Conservation (phyloP, 805 yeast species). For the Candida vartiovaarae region DNA sequence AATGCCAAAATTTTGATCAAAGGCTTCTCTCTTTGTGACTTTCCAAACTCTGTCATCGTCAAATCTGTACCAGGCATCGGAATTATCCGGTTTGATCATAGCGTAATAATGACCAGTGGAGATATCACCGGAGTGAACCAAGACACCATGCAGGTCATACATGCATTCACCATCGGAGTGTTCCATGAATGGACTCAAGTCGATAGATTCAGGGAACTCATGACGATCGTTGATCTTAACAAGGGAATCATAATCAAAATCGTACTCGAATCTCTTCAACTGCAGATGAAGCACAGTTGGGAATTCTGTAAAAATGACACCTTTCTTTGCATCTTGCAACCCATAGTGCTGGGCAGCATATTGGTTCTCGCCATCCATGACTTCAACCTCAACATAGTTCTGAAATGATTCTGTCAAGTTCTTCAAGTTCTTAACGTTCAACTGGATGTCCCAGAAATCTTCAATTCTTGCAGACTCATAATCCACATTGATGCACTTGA, state of each 20-base stretch:
- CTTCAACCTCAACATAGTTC: conserved; percentile 82
- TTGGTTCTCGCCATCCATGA: conserved; percentile 90
- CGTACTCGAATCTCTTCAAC: conserved; percentile 90
- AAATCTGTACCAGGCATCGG: conserved; percentile 78
- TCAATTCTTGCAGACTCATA: conserved; percentile 89
- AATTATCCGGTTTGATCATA: conserved; percentile 70
- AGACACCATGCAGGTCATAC: conserved; percentile 84
- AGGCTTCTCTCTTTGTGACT: conserved; percentile 77
- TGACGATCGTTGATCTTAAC: conserved; percentile 89
- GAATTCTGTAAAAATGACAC: conserved; percentile 83
- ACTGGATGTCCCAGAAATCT: conserved; percentile 97
- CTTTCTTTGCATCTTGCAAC: conserved; percentile 92
- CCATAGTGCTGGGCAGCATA: conserved; percentile 89
- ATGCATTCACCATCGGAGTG: conserved; percentile 36
- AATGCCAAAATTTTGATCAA: conserved; percentile 89
- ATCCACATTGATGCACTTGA: conserved; percentile 87
- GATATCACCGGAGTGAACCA: conserved; percentile 94
- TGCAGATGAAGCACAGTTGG: conserved; percentile 94
- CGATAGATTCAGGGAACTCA: conserved; percentile 81
- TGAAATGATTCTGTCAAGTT: conserved; percentile 70
- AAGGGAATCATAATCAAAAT: conserved; percentile 79
- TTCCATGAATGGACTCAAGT: conserved; percentile 72
- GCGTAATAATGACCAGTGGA: conserved; percentile 97
- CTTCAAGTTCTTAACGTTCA: conserved; percentile 80
- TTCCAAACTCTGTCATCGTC: conserved; percentile 94